These are phyloP conservation scores for Postia placenta DNA, from an alignment of 768 basidiomycete genomes.

Conservation along the genomic window DNA sequence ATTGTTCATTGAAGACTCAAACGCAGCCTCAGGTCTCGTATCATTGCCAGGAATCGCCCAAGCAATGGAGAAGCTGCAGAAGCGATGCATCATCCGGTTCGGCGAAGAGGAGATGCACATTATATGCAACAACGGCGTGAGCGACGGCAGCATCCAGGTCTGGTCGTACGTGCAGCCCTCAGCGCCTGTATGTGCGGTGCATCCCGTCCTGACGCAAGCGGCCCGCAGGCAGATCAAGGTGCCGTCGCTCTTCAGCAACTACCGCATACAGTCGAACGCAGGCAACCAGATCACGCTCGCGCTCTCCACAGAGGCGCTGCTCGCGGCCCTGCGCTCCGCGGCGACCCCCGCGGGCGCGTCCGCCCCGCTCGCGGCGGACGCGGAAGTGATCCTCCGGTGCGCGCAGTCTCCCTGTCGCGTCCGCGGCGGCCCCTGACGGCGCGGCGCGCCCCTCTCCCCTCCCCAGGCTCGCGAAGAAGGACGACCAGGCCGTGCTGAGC, in stretches of 20 bases:
- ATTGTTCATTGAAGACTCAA: neutral
- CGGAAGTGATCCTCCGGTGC: conserved; percentile 72
- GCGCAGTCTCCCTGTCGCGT: too few relatives aligned
- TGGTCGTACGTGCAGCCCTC: conserved; percentile 70
- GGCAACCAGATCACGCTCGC: conserved; percentile 74
- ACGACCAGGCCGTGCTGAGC: conserved; percentile 67
- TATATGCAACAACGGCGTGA: conserved; percentile 76
- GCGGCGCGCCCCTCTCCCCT: too few relatives aligned
- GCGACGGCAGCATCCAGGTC: conserved; percentile 82
- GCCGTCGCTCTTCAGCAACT: conserved; percentile 61
- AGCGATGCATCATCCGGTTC: conserved; percentile 79
- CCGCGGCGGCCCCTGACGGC: too few relatives aligned
- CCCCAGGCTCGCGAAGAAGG: conserved; percentile 67
- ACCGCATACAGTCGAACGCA: conserved; percentile 84
- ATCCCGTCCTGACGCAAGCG: too few relatives aligned
- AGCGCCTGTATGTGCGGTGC: too few relatives aligned
- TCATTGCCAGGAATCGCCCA: conserved; percentile 60
- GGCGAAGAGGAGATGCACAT: conserved; percentile 69
- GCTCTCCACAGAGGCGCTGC: conserved; percentile 69
- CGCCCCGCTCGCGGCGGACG: conserved; percentile 38
- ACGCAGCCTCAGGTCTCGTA: too few relatives aligned
- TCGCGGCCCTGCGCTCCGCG: conserved; percentile 63
- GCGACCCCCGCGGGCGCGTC: conserved; percentile 11
- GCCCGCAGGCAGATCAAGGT: conserved; percentile 55
- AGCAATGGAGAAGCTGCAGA: conserved; percentile 78